Evolutionary conservation across 139 green algal species (phyloP), one percentile per base, ranked within the genome.

Genomic region (Bryopsis sp.): DNA sequence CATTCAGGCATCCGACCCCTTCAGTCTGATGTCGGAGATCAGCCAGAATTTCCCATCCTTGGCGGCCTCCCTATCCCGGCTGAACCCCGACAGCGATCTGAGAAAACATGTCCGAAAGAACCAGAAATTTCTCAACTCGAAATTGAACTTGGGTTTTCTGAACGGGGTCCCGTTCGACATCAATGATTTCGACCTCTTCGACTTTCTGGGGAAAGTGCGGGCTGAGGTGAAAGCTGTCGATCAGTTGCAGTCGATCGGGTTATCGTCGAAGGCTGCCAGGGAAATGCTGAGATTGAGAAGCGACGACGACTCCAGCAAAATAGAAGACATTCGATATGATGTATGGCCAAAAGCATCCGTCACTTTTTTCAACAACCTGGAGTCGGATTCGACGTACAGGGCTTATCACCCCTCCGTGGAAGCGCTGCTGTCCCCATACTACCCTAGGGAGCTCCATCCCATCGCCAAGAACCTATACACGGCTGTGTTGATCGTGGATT

Each of bases 41-140:
- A 81, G 73, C 28, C 82, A 95, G 71, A 92, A 90, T 81, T 96
- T 98, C 75, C 92, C 89, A 1, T 81, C 61, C 19, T 67, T 95
- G 31, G 88, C 85, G 2, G 74, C 81, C 8, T 83, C 73, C 31
- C 78, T 97, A 2, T 89, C 83, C 0, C 58, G 75, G 6, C 48
- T 68, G 47, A 47, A 64, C 29, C 74, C 84, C 2, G 71, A 78
- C 15, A 47, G 58, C 2, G 69, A 77, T n/a, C 59, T 91, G 28
- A 59, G 70, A 2, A 24, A 36, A 2, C 60, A 72, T 1, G 70
- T 84, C 28, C 3, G 22, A 1, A 29, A 47, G 47, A 83, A 79
- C 72, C 81, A 86, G 62, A 67, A 77, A 34, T 47, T 64, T 35
- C 24, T 92, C 3, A 47, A 54, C 0, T 32, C 83, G 33, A 82